A percentile compares a stretch with the other conserved stretches of the same genome.
Conservation (phyloP, 108 stramenopile genomes). For the Cyclotella distinguenda region DNA sequence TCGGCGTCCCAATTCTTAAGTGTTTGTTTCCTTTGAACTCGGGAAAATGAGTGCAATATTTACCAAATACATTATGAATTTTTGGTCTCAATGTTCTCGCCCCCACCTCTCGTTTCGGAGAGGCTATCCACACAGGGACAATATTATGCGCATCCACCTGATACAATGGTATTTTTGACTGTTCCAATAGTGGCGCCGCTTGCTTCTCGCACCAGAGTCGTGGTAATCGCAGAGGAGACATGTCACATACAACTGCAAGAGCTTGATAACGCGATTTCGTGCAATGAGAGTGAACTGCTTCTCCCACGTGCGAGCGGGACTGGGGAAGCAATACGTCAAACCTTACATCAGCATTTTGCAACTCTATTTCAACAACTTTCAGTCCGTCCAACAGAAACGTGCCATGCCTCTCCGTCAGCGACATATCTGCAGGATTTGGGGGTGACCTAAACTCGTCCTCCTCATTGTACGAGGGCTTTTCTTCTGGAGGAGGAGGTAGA, state of each 20-base stretch:
- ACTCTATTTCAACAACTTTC: slow-evolving; percentile 68
- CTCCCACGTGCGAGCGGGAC: slow-evolving; percentile 51
- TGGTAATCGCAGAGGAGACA: slow-evolving; percentile 80
- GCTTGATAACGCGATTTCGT: slow-evolving; percentile 51
- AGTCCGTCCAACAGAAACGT: slow-evolving; percentile 88
- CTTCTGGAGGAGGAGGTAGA: slow-evolving; percentile 57
- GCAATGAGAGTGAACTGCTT: slow-evolving; percentile 14
- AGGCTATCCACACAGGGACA: slow-evolving; percentile 95
- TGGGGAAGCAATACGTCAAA: slow-evolving; percentile 73
- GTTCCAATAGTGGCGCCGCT: slow-evolving; percentile 49
- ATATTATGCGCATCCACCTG: slow-evolving; percentile 99
- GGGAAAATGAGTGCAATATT: slow-evolving; percentile 80
- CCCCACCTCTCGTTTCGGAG: slow-evolving; percentile 90
- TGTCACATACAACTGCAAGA: slow-evolving; percentile 83
- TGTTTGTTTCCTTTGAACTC: slow-evolving; percentile 58
- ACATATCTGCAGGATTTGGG: slow-evolving; percentile 49
- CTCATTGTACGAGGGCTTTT: background rate
- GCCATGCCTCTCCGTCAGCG: slow-evolving; percentile 82
- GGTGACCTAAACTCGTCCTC: slow-evolving; percentile 36
- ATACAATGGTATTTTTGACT: slow-evolving; percentile 62
- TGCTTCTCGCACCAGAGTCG: slow-evolving; percentile 70
- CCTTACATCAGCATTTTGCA: slow-evolving; percentile 65
- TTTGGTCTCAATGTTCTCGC: slow-evolving; percentile 96
- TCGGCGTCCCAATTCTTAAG: slow-evolving; percentile 21
- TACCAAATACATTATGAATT: slow-evolving; percentile 76